phyloP scores from a whole-genome alignment of 345 rosid genomes.

The Salix caprea region DNA sequence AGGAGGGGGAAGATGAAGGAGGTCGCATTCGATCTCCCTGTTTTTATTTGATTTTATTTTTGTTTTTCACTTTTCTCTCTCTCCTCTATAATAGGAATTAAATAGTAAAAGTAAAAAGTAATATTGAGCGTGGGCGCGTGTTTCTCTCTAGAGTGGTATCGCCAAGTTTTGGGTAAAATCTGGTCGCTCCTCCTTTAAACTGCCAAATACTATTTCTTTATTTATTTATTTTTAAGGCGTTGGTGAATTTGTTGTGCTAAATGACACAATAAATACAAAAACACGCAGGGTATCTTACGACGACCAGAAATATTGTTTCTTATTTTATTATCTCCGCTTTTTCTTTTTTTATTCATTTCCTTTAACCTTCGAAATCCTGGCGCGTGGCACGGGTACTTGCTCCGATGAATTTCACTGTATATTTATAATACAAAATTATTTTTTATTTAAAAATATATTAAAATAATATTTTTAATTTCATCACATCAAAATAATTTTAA shows the following conservation, averaged over 20 bases:
- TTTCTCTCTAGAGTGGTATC: not conserved
- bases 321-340: not conserved
- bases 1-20: not conserved
- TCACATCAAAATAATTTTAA: no score
- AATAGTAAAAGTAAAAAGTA: not conserved
- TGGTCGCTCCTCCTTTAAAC: not conserved
- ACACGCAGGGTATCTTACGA: not conserved
- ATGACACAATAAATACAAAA: not conserved
- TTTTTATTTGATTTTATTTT: not conserved
- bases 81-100: not conserved
- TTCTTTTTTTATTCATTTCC: not conserved
- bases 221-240: not conserved
- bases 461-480: no score
- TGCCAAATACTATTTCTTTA: not conserved
- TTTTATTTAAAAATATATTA: no score
- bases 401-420: no score
- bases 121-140: no score
- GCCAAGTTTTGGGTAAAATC: not conserved
- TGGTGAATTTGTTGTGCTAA: not conserved
- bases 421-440: no score
- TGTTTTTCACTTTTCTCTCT: not conserved
- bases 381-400: no score
- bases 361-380: not conserved
- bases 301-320: constrained; percentile 8
- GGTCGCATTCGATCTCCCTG: constrained; percentile 7